Evolutionary conservation across 2,329 filamentous ascomycete genomes (phyloP).

Genomic region (Mycosphaerella arachidis): DNA sequence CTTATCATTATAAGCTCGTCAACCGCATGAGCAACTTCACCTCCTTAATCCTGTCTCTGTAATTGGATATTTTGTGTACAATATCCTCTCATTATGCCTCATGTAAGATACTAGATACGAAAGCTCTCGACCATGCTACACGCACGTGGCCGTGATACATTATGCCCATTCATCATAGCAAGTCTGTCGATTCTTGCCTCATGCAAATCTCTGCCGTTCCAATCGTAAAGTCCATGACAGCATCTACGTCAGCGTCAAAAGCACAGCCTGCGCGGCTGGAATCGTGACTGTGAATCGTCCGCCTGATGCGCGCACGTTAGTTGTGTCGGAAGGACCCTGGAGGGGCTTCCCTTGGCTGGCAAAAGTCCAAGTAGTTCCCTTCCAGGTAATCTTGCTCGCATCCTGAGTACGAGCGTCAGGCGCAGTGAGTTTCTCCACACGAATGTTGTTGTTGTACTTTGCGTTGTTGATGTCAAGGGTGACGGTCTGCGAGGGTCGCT

Average conservation of each 20-base stretch:
- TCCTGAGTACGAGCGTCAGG: constrained; percentile 9
- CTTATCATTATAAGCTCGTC: too few species aligned
- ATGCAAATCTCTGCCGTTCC: background rate
- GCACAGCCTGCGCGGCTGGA: constrained; percentile 8
- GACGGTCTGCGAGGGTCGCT: constrained; percentile 9
- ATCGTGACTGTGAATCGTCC: constrained; percentile 4
- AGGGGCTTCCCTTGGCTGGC: constrained; percentile 11
- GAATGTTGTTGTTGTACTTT: constrained; percentile 5
- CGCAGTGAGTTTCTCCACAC: constrained; percentile 11
- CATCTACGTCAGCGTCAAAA: constrained; percentile 9
- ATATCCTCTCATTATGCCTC: background rate
- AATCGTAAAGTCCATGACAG: background rate
- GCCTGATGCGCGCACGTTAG: background rate
- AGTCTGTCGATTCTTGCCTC: background rate
- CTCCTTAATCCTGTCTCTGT: background rate
- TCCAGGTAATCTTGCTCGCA: constrained; percentile 16
- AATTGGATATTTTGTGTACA: background rate
- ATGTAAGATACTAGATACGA: background rate
- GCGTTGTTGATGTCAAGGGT: constrained; percentile 2
- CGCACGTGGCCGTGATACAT: background rate
- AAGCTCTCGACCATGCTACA: background rate
- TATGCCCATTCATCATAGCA: background rate
- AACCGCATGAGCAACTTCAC: too few species aligned
- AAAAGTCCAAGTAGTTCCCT: constrained; percentile 11
- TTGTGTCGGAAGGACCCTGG: constrained; percentile 2